Conservation (phyloP, 106 monocot species). For the Dioscorea zingiberensis region DNA sequence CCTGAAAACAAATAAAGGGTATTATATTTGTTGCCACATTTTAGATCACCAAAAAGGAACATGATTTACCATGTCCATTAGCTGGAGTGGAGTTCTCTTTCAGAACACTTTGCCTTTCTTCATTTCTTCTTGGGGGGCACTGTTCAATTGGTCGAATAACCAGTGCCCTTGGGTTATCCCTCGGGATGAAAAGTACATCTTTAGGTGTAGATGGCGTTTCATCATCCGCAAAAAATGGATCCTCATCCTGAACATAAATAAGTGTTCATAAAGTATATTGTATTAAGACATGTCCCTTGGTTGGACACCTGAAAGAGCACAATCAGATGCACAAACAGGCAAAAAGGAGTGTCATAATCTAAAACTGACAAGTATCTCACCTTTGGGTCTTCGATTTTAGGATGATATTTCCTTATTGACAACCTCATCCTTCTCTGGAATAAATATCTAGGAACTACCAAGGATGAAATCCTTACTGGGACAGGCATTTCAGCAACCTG, state of each 20-base stretch:
- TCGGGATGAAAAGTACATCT: slow-evolving; percentile 86
- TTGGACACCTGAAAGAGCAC: too few species aligned
- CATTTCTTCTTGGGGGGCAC: slow-evolving; percentile 37
- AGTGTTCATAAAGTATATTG: neutral
- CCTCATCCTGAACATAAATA: slow-evolving; percentile 57
- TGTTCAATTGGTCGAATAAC: slow-evolving; percentile 83
- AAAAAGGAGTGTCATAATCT: too few species aligned
- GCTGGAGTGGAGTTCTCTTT: slow-evolving; percentile 17
- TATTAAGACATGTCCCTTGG: neutral
- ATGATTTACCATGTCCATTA: slow-evolving; percentile 69
- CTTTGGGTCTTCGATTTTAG: slow-evolving; percentile 64
- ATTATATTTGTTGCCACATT: too few species aligned
- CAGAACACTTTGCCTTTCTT: slow-evolving; percentile 18
- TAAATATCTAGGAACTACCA: slow-evolving; percentile 70
- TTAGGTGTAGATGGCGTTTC: slow-evolving; percentile 66
- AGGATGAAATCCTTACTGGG: slow-evolving; percentile 50
- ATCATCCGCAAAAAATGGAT: slow-evolving; percentile 73
- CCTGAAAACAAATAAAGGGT: too few species aligned
- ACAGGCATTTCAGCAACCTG: slow-evolving; percentile 81
- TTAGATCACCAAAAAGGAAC: neutral
- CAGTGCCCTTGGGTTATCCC: slow-evolving; percentile 87
- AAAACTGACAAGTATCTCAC: too few species aligned
- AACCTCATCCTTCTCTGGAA: slow-evolving; percentile 84
- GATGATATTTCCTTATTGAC: slow-evolving; percentile 69
- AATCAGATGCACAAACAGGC: too few species aligned